Conservation (phyloP, 1,284 basidiomycete species). For the Ganoderma sinense region DNA sequence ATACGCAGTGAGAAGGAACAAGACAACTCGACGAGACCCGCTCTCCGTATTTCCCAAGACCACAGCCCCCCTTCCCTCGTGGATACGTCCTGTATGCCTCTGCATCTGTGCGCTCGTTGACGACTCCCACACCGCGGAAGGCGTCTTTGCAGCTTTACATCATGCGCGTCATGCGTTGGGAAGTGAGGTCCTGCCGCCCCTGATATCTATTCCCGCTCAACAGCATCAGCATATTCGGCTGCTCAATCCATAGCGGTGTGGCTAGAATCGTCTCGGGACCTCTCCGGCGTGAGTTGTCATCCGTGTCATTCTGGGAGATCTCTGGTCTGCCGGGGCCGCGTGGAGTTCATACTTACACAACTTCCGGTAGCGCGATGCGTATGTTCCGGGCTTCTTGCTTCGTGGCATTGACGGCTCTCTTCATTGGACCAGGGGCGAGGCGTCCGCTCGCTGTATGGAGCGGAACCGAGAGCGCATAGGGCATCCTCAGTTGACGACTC, state of each 20-base stretch:
- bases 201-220: background rate
- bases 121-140: background rate
- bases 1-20: background rate
- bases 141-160: background rate
- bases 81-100: background rate
- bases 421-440: background rate
- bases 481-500: background rate
- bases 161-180: background rate
- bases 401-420: slow-evolving; percentile 4
- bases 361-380: background rate
- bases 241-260: background rate
- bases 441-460: slow-evolving; percentile 4
- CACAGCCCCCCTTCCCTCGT: background rate
- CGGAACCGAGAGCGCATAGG: slow-evolving; percentile 11
- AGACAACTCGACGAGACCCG: background rate
- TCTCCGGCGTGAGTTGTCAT: background rate
- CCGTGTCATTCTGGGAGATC: background rate
- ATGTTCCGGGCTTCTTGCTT: background rate
- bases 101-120: background rate
- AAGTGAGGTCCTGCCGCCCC: background rate
- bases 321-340: background rate
- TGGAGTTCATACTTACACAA: slow-evolving; percentile 1
- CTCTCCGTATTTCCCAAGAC: background rate
- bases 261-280: background rate
- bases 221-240: background rate